Conservation (phyloP, 2,329 filamentous ascomycete species). For the Paramyrothecium sp. region DNA sequence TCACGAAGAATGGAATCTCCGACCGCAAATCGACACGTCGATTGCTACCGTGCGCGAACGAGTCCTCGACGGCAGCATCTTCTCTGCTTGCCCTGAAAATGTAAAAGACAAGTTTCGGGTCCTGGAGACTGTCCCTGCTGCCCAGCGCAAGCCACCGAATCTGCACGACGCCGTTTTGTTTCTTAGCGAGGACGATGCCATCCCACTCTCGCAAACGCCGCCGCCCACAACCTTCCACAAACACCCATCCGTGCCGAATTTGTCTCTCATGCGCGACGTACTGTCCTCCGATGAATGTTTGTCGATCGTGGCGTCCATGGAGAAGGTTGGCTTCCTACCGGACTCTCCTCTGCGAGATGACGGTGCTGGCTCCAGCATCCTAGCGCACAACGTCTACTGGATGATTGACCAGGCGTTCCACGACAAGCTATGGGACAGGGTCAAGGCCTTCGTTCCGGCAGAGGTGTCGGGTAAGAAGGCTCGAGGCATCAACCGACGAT, state of each 20-base stretch:
- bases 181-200: slow-evolving; percentile 55
- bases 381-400: slow-evolving; percentile 76
- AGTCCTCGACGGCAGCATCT: slow-evolving; percentile 57
- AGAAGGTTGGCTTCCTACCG: slow-evolving; percentile 63
- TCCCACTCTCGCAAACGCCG: slow-evolving; percentile 44
- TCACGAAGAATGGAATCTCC: slow-evolving; percentile 61
- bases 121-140: slow-evolving; percentile 60
- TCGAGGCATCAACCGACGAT: slow-evolving; percentile 66
- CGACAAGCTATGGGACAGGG: slow-evolving; percentile 60
- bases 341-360: slow-evolving; percentile 67
- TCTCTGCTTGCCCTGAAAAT: slow-evolving; percentile 34
- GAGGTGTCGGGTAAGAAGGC: slow-evolving; percentile 54
- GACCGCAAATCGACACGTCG: slow-evolving; percentile 29
- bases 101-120: slow-evolving; percentile 47
- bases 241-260: slow-evolving; percentile 62
- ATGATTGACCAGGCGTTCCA: slow-evolving; percentile 63
- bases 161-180: slow-evolving; percentile 66
- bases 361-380: slow-evolving; percentile 58
- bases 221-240: slow-evolving; percentile 52
- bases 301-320: slow-evolving; percentile 65
- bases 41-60: slow-evolving; percentile 51
- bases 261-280: slow-evolving; percentile 59
- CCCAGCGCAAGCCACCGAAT: slow-evolving; percentile 65
- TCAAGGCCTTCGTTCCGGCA: slow-evolving; percentile 56
- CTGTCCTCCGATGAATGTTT: slow-evolving; percentile 61